A percentile compares a stretch with the other conserved stretches of the same genome.
These are phyloP conservation scores for Epichloe gansuensis DNA, from an alignment of 2,329 filamentous ascomycete genomes.

Conservation along the genomic window DNA sequence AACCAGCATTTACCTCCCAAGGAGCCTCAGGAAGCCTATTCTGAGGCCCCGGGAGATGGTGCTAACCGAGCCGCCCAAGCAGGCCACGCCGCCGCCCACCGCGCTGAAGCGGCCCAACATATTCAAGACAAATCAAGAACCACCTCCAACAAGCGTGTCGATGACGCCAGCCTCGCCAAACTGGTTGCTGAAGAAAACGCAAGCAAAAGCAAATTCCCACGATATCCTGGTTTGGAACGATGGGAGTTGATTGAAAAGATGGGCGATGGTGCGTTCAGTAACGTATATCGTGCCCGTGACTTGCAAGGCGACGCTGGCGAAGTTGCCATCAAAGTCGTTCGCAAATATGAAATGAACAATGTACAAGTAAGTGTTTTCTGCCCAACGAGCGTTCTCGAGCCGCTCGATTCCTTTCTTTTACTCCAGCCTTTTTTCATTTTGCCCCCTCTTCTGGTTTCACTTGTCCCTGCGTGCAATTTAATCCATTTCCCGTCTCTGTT, in stretches of 20 bases:
- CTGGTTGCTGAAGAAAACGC: slow-evolving; percentile 88
- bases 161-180: slow-evolving; percentile 63
- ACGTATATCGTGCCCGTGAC: slow-evolving; percentile 86
- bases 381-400: slow-evolving; percentile 9
- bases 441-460: neutral
- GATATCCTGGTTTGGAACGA: slow-evolving; percentile 35
- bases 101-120: slow-evolving; percentile 48
- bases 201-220: slow-evolving; percentile 71
- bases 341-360: slow-evolving; percentile 98
- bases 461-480: slow-evolving; percentile 4
- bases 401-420: slow-evolving; percentile 10
- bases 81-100: slow-evolving; percentile 49
- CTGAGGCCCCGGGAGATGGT: slow-evolving; percentile 43
- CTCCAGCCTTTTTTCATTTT: slow-evolving; percentile 7
- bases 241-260: slow-evolving; percentile 91
- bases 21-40: slow-evolving; percentile 47
- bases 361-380: slow-evolving; percentile 67
- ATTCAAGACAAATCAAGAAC: slow-evolving; percentile 14
- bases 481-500: slow-evolving; percentile 9
- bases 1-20: slow-evolving; percentile 25
- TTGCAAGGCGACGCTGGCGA: slow-evolving; percentile 56
- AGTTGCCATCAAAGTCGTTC: slow-evolving; percentile 95
- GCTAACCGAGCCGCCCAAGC: slow-evolving; percentile 59
- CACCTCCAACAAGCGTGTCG: slow-evolving; percentile 24
- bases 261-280: slow-evolving; percentile 98